Evolutionary conservation across 495 filamentous ascomycete species (phyloP).

Genomic region (Aspergillus bertholletiae): DNA sequence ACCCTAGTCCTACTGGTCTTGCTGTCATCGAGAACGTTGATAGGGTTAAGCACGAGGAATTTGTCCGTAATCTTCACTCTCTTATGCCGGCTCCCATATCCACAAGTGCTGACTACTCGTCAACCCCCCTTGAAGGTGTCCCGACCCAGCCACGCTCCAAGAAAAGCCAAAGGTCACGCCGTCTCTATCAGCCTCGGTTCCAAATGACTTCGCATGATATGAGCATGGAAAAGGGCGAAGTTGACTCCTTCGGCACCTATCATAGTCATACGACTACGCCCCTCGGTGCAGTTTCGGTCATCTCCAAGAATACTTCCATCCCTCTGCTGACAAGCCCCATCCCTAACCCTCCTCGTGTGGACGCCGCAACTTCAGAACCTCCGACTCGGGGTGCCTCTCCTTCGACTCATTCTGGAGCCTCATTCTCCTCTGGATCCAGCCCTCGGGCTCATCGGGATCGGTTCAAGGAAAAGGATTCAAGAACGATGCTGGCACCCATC

Average conservation of each 20-base stretch:
- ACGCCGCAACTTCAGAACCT: constrained; percentile 11
- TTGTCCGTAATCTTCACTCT: constrained; percentile 17
- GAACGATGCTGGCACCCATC: constrained; percentile 8
- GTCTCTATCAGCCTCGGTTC: constrained; percentile 20
- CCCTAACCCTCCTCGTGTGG: constrained; percentile 6
- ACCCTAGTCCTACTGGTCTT: constrained; percentile 6
- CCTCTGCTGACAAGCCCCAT: constrained; percentile 16
- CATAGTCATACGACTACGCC: constrained; percentile 4
- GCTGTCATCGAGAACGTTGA: constrained; percentile 4
- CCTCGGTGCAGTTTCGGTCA: constrained; percentile 10
- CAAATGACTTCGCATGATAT: constrained; percentile 1
- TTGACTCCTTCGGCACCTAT: constrained; percentile 6
- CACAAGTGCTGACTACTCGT: constrained; percentile 5
- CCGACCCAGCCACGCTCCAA: constrained; percentile 12
- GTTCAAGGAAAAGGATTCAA: constrained; percentile 8
- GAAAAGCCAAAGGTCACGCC: constrained; percentile 18
- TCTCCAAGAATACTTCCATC: constrained; percentile 9
- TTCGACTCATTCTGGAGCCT: constrained; percentile 10
- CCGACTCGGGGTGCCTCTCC: constrained; percentile 21
- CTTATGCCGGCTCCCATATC: constrained; percentile 14
- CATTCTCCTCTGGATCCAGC: constrained; percentile 13
- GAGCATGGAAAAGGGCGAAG: constrained; percentile 1
- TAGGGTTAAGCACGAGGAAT: constrained; percentile 12
- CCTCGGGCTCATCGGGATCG: constrained; percentile 9
- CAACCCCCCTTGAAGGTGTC: constrained; percentile 8